These are phyloP conservation scores for Asclepias syriaca DNA, from an alignment of 257 asterid genomes.

Conservation along the genomic window DNA sequence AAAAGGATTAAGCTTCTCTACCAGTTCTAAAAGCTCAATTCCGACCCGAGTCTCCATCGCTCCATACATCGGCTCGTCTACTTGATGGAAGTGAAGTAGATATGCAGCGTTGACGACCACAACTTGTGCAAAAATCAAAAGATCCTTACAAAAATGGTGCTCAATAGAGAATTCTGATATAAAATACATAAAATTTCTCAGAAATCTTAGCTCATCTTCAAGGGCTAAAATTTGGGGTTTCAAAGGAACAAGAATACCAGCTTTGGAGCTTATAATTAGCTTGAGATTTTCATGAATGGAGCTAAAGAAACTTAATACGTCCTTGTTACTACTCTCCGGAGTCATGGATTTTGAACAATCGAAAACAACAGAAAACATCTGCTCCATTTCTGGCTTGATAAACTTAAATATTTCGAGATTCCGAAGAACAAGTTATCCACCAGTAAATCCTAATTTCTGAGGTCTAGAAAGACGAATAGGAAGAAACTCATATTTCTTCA, in stretches of 20 bases:
- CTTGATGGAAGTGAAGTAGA: not conserved
- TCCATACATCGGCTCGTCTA: not conserved
- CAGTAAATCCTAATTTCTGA: not conserved
- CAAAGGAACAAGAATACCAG: not conserved
- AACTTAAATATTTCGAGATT: not conserved
- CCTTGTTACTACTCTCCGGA: not conserved
- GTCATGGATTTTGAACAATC: not conserved
- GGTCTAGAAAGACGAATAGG: not conserved
- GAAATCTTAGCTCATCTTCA: not conserved
- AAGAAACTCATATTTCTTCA: not conserved
- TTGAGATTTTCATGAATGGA: not conserved
- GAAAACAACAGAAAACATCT: not conserved
- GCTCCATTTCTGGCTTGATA: constrained; percentile 4
- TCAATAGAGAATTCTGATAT: not conserved
- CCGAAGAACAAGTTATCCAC: not conserved
- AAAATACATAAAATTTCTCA: not conserved
- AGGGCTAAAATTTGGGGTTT: not conserved
- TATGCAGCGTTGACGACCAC: not conserved
- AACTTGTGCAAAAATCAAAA: not conserved
- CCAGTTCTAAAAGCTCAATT: not conserved
- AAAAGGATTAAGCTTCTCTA: not conserved
- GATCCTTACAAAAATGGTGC: too few species aligned
- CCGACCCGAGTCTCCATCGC: not conserved
- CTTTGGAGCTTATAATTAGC: not conserved
- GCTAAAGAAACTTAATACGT: not conserved